Evolutionary conservation across 192 early-diverging fungal species (phyloP), one percentile per base, ranked within the genome.

Genomic region (Coemansia sp.): DNA sequence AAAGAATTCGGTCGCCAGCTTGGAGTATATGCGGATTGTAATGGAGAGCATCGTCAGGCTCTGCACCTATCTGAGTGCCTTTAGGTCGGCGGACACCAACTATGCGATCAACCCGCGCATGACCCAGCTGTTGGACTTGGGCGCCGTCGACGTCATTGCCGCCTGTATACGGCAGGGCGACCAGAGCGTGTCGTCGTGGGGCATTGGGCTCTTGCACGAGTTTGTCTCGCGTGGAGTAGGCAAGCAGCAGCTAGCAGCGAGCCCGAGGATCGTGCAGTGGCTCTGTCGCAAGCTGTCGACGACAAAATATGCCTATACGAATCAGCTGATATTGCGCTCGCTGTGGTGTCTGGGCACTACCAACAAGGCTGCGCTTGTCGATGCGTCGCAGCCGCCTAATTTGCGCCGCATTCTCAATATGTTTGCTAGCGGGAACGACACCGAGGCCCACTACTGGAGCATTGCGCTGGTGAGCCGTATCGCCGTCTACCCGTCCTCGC

Each of bases 121-220:
- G 66, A 43, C 17, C 16, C 49, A 40, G 72, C 80, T 83, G 33
- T 32, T 78, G 63, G 66, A 72, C 28, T 37, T 49, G 1, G 75
- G 76, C 11, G 80, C 69, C 4, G 76, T 64, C 21, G 69, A 66
- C 2, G 76, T 84, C 38, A 59, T 84, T 0, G 64, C 69, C 4
- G 63, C 68, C 0, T 78, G 76, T 23, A 53, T 77, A 39, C 73
- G 70, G n/a, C 73, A 75, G 38, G 66, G 69, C 38, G 81, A 78
- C 49, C 73, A 71, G 67, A 67, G 73, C 55, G 81, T 78, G 32
- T 63, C 76, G 28, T 84, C 81, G 40, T 84, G 81, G 81, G 81
- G 81, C 26, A 73, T 78, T 38, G 77, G 77, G n/a, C 65, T 84
- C 32, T 32, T 84, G 57, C 81, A 84, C 58, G 81, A 84, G 70